Evolutionary conservation across 2,329 filamentous ascomycete species (phyloP), one percentile per base, ranked within the genome.

Genomic region (Fusarium sp.): DNA sequence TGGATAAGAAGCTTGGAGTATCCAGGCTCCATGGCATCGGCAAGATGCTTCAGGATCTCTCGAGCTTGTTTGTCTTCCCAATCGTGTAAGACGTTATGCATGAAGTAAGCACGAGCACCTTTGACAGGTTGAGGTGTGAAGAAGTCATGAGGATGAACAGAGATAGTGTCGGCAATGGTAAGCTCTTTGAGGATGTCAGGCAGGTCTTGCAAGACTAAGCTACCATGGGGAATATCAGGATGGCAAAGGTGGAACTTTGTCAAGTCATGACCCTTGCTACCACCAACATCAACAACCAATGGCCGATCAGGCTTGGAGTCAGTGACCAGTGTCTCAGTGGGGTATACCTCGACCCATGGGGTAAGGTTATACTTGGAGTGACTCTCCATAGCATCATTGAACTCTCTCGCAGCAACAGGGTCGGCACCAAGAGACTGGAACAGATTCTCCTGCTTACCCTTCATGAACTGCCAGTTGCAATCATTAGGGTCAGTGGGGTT

Each of bases 41-140:
- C 55, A 9, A 71, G 49, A 4, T 71, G 51, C 5, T 62, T 53
- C 11, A 80, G 69, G 21, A 84, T 83, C n/a, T 66, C 61, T 2
- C 69, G 59, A 0, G 77, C 73, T 14, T 82, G 74, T 4, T 76
- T 76, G 27, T 86, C 82, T 0, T 81, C 77, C 84, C 84, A 86
- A 70, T 86, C 83, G 66, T 87, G 85, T 5, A 87, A 69, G 21
- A 87, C 84, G 61, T 80, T 79, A 28, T 84, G 82, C 65, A 86
- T 77, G 42, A 86, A 77, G 68, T 85, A 87, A 66, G 72, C 76
- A 8, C 77, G 77, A 1, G 82, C 82, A 5, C 80, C 82, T 25
- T 74, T 77, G 10, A 84, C 65, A 0, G 80, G 80, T 55, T 84
- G 81, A 7, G 78, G 74, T 0, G 74, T 78, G 57, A 83, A 75